These are phyloP conservation scores for Penicillium taxi DNA, from an alignment of 495 filamentous ascomycete species.

Conservation along the genomic window DNA sequence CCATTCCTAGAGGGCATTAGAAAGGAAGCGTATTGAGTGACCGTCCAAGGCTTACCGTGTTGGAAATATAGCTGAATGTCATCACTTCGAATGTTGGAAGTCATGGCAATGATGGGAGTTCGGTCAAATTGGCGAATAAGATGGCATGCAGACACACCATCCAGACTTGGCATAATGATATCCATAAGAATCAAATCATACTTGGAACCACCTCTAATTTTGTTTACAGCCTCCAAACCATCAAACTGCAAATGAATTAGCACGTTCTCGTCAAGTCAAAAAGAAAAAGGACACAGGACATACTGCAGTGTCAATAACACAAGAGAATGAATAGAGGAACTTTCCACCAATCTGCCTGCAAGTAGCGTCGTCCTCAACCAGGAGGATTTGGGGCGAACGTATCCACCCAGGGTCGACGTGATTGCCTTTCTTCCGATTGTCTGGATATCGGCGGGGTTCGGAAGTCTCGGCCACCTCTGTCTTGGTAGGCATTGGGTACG, in stretches of 20 bases:
- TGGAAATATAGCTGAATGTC: slow-evolving; percentile 97
- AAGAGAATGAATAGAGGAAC: slow-evolving; percentile 82
- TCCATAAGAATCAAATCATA: slow-evolving; percentile 98
- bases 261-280: not conserved
- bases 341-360: slow-evolving; percentile 91
- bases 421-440: slow-evolving; percentile 58
- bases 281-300: slow-evolving; percentile 30
- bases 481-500: slow-evolving; percentile 64
- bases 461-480: slow-evolving; percentile 43
- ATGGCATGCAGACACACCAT: slow-evolving; percentile 90
- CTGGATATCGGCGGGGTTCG: slow-evolving; percentile 39
- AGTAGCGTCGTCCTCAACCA: slow-evolving; percentile 94
- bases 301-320: slow-evolving; percentile 86
- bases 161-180: slow-evolving; percentile 96
- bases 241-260: slow-evolving; percentile 51
- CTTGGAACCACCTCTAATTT: slow-evolving; percentile 70
- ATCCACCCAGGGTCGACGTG: slow-evolving; percentile 73
- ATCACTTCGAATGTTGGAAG: slow-evolving; percentile 93
- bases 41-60: slow-evolving; percentile 54
- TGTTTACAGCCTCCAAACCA: slow-evolving; percentile 87
- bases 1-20: slow-evolving; percentile 68
- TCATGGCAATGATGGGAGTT: slow-evolving; percentile 96
- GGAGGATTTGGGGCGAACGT: slow-evolving; percentile 72
- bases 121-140: slow-evolving; percentile 85
- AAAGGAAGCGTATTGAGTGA: too few relatives aligned